Base-by-base conservation (phyloP, 1,139 yeast genomes). In the Hanseniaspora uvarum region DNA sequence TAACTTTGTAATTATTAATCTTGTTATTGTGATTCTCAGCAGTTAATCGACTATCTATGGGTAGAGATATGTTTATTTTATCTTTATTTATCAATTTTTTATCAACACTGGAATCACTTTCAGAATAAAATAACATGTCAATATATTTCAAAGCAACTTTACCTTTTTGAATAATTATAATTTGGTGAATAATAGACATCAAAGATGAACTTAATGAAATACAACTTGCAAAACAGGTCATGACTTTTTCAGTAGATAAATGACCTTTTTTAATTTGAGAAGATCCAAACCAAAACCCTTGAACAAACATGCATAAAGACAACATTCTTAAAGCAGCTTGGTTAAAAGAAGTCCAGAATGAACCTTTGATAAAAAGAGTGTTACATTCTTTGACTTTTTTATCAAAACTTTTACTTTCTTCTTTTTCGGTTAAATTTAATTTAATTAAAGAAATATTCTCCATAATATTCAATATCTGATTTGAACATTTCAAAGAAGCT, bases 251-350 rank as follows among this genome's bases (percentile, higher is more conserved):
- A 1, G 86, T 70, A 1, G 71, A 61, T 11, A 80, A 63, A 18
- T 74, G 72, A 0, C 78, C 78, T 4, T 68, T 65, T 44, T 69
- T 68, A 4, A 87, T 81, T 72, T 86, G 75, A 51, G 73, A 70
- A 38, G 82, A 77, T 3, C 97, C 98, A 68, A 81, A 89, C 85
- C 94, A 88, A 61, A 89, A 86, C 0, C 94, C 95, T 65, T 87
- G 96, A 1, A 88, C 86, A 71, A 89, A 88, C 80, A 87, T 82
- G 62, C 80, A 64, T 38, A 86, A 70, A 0, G 83, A 73, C 7
- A 88, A 60, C 18, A 78, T 70, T 59, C 82, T 77, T 54, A 83
- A 66, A 0, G 77, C 54, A 0, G 86, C 83, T 26, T 77, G 68
- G 62, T 87, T 89, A 0, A 79, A 65, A 12, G 83, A 72, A 14